These are phyloP conservation scores for Malassezia sp. DNA, from an alignment of 1,284 basidiomycete species.

Conservation along the genomic window DNA sequence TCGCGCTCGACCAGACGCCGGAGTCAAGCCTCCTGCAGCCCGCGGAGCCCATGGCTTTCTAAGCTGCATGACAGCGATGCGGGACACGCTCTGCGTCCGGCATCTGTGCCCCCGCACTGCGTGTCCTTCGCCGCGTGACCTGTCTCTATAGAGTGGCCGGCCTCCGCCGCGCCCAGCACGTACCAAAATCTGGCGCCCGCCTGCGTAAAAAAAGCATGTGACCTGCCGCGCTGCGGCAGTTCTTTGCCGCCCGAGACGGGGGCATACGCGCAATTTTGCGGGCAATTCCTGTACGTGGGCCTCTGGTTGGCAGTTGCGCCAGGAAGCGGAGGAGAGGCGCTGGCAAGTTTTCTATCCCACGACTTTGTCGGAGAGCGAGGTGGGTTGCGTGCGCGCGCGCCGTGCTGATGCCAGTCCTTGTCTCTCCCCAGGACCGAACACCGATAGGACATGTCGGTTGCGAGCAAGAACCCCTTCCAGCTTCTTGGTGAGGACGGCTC, in stretches of 20 bases:
- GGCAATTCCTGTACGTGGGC: not conserved
- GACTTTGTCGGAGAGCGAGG: no score
- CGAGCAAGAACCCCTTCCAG: slow-evolving; percentile 45
- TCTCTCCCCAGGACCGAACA: not conserved
- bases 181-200: slow-evolving; percentile 5
- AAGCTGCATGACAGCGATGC: no score
- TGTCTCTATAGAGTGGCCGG: slow-evolving; percentile 11
- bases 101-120: not conserved
- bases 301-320: no score
- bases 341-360: no score
- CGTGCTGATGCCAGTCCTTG: no score
- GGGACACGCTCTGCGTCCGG: no score
- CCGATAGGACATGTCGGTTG: slow-evolving; percentile 39
- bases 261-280: slow-evolving; percentile 2
- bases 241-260: not conserved
- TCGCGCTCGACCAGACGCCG: slow-evolving; percentile 1
- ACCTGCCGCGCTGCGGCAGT: slow-evolving; percentile 7
- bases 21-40: not conserved
- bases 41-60: slow-evolving; percentile 27
- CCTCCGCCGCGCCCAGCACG: not conserved
- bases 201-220: slow-evolving; percentile 8
- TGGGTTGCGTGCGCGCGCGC: no score
- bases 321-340: no score
- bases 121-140: slow-evolving; percentile 4
- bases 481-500: slow-evolving; percentile 42